phyloP scores from a whole-genome alignment of 306 rosid genomes.

The Trifolium pratense region DNA sequence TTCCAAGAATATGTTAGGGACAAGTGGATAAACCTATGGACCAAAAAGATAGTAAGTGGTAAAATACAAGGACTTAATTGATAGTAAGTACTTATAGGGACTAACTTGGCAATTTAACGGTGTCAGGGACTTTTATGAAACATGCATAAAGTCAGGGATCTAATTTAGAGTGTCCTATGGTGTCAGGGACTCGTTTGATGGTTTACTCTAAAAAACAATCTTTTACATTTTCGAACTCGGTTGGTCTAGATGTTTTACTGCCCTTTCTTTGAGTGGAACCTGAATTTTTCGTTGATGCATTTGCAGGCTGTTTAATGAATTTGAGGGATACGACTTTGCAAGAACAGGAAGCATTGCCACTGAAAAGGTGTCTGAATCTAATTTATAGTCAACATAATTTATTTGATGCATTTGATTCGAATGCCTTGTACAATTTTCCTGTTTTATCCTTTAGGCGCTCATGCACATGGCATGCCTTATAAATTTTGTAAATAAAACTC shows the following conservation, averaged over 20 bases:
- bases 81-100: too few relatives aligned
- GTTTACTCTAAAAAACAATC: too few relatives aligned
- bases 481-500: neutral
- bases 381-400: neutral
- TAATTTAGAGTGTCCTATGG: too few relatives aligned
- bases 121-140: too few relatives aligned
- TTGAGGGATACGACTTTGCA: constrained; percentile 82
- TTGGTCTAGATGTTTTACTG: neutral
- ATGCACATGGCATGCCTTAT: neutral
- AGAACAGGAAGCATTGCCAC: constrained; percentile 83
- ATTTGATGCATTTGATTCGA: neutral
- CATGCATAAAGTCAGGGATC: too few relatives aligned
- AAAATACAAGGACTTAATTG: too few relatives aligned
- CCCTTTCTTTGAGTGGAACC: neutral
- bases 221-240: neutral
- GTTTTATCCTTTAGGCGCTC: neutral
- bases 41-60: too few relatives aligned
- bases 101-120: too few relatives aligned
- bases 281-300: neutral
- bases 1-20: too few relatives aligned
- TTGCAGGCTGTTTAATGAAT: constrained; percentile 77
- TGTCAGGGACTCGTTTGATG: too few relatives aligned
- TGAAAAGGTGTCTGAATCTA: constrained; percentile 58
- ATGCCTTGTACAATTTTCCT: neutral
- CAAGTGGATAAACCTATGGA: too few relatives aligned